Conservation (phyloP, 306 rosid genomes). For the Urtica urens region DNA sequence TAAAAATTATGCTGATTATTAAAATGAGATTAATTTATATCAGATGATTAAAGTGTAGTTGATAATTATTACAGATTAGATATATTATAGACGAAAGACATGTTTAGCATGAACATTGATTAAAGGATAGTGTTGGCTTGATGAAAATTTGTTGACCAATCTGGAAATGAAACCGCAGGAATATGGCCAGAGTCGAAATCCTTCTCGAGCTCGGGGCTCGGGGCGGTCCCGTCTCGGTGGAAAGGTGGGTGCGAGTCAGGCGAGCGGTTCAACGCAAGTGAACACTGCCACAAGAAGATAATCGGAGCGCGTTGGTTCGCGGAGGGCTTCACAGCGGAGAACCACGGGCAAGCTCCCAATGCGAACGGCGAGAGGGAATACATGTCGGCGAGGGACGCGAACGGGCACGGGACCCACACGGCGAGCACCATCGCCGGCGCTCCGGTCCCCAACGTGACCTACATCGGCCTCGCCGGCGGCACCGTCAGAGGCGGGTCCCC, state of each 20-base stretch:
- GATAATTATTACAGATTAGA: too few relatives aligned
- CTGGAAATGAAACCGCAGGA: conserved; percentile 27
- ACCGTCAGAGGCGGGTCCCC: conserved; percentile 40
- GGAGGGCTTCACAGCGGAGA: conserved; percentile 27
- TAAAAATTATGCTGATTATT: too few relatives aligned
- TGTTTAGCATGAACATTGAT: too few relatives aligned
- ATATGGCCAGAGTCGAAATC: conserved; percentile 47
- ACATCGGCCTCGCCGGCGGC: conserved; percentile 40
- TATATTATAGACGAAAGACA: too few relatives aligned
- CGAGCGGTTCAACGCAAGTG: conserved; percentile 22
- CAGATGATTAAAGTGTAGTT: too few relatives aligned
- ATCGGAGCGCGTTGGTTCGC: conserved; percentile 47
- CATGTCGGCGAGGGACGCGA: conserved; percentile 37
- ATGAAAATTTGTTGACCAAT: too few relatives aligned
- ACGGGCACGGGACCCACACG: conserved; percentile 45
- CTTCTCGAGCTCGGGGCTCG: conserved; percentile 31
- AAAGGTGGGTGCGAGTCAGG: conserved; percentile 35
- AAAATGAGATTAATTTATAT: too few relatives aligned
- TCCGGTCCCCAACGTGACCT: conserved; percentile 24
- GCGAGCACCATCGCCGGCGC: conserved; percentile 37
- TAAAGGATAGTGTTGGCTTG: too few relatives aligned
- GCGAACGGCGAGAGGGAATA: conserved; percentile 12
- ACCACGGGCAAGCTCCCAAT: conserved; percentile 25
- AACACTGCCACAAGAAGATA: conserved; percentile 33
- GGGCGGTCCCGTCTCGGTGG: conserved; percentile 38